phyloP scores from a whole-genome alignment of 441 rosid species.

The Euphorbia corollata region DNA sequence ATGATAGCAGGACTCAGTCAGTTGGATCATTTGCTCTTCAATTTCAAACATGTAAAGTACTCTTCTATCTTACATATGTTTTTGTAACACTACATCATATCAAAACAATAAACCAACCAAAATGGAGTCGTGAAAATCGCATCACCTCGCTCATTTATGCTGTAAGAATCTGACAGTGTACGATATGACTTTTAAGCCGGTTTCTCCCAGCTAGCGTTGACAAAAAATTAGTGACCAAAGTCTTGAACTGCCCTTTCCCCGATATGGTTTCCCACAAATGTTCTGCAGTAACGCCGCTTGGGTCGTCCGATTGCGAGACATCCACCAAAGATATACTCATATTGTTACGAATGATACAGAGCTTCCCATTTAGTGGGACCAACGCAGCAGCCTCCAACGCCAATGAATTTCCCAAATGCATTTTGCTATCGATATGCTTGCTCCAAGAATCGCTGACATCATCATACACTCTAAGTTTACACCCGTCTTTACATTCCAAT shows the following conservation, averaged over 20 bases:
- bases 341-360: slow-evolving; percentile 80
- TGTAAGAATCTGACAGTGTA: slow-evolving; percentile 91
- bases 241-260: slow-evolving; percentile 68
- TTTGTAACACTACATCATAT: slow-evolving; percentile 19
- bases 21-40: too few species aligned
- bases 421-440: slow-evolving; percentile 75
- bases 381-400: slow-evolving; percentile 87
- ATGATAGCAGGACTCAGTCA: too few species aligned
- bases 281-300: slow-evolving; percentile 44
- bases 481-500: slow-evolving; percentile 81
- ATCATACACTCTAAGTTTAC: slow-evolving; percentile 74
- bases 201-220: slow-evolving; percentile 84
- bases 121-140: not conserved
- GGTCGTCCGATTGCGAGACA: slow-evolving; percentile 53
- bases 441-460: slow-evolving; percentile 69
- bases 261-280: slow-evolving; percentile 83
- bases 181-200: slow-evolving; percentile 67
- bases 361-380: slow-evolving; percentile 69
- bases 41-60: slow-evolving; percentile 22
- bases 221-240: slow-evolving; percentile 63
- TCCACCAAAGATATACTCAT: slow-evolving; percentile 88
- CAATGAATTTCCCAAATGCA: slow-evolving; percentile 70
- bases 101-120: slow-evolving; percentile 26
- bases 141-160: slow-evolving; percentile 30
- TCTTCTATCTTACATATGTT: slow-evolving; percentile 26